These are phyloP conservation scores for Diaporthe vexans DNA, from an alignment of 2,329 filamentous ascomycete genomes.

Conservation along the genomic window DNA sequence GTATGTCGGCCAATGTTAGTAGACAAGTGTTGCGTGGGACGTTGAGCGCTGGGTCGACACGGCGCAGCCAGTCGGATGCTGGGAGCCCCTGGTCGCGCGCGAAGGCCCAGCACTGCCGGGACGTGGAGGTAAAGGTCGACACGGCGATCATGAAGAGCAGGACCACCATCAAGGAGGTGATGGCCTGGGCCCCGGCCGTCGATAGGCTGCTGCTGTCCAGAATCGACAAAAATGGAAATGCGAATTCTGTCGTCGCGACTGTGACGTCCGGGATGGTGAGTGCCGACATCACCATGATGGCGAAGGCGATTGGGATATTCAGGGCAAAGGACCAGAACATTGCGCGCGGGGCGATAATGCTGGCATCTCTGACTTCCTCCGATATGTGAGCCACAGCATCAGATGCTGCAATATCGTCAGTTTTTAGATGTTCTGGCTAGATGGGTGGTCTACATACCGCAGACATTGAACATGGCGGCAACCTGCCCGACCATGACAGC, in stretches of 20 bases:
- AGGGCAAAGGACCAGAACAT: conserved; percentile 52
- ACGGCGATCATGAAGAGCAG: conserved; percentile 65
- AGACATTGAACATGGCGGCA: conserved; percentile 18
- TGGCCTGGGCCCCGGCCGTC: conserved; percentile 52
- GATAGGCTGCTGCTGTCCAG: conserved; percentile 62
- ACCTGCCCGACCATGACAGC: conserved; percentile 52
- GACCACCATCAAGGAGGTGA: conserved; percentile 64
- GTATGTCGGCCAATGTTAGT: neutral
- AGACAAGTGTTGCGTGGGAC: conserved; percentile 16
- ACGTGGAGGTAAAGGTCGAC: conserved; percentile 69
- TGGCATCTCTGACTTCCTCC: conserved; percentile 49
- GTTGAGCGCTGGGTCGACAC: conserved; percentile 37
- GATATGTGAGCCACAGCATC: conserved; percentile 50
- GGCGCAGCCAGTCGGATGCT: conserved; percentile 54
- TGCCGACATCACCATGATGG: conserved; percentile 18
- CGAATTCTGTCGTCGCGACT: conserved; percentile 62
- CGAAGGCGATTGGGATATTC: conserved; percentile 51
- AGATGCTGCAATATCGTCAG: conserved; percentile 26
- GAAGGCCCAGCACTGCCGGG: conserved; percentile 71
- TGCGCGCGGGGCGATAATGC: conserved; percentile 48
- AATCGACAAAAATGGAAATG: conserved; percentile 71
- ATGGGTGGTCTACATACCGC: conserved; percentile 44
- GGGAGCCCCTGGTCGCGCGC: conserved; percentile 60
- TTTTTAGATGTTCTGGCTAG: conserved; percentile 44
- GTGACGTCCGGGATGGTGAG: conserved; percentile 15